Conservation (phyloP, 2,329 filamentous ascomycete genomes). For the Talaromyces sp. region DNA sequence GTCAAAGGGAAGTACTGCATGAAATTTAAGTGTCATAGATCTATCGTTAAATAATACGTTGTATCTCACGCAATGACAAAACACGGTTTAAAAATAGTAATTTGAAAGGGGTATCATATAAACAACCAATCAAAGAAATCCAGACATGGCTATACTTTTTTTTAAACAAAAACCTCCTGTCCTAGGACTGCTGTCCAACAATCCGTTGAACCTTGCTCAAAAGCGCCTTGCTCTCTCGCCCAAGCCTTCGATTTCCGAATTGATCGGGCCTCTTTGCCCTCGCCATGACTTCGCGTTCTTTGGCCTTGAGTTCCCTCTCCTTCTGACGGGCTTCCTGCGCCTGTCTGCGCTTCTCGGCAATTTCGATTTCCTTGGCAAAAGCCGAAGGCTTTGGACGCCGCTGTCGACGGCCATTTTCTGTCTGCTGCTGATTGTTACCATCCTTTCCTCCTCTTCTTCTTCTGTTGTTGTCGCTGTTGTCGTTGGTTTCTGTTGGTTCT, state of each 20-base stretch:
- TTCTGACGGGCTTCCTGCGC: slow-evolving; percentile 60
- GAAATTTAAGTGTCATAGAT: neutral
- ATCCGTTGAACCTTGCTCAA: slow-evolving; percentile 73
- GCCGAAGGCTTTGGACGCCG: slow-evolving; percentile 40
- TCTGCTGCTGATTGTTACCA: slow-evolving; percentile 16
- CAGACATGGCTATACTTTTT: neutral
- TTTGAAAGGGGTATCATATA: slow-evolving; percentile 9
- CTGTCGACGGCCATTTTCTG: slow-evolving; percentile 19
- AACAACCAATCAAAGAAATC: neutral
- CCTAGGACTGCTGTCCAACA: slow-evolving; percentile 43
- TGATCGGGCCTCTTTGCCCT: slow-evolving; percentile 57
- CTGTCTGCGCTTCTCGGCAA: slow-evolving; percentile 56
- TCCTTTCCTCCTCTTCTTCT: slow-evolving; percentile 15
- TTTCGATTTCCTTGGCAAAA: slow-evolving; percentile 64
- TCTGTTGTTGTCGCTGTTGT: slow-evolving; percentile 13
- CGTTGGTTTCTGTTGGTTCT: neutral
- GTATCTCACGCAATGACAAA: neutral
- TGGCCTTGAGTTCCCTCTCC: slow-evolving; percentile 64
- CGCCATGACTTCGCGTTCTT: slow-evolving; percentile 62
- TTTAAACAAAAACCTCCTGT: neutral
- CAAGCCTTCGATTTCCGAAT: slow-evolving; percentile 72
- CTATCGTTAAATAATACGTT: neutral
- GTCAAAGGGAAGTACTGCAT: neutral
- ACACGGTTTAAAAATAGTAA: neutral
- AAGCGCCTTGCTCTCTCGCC: slow-evolving; percentile 71